A percentile compares a stretch with the other conserved stretches of the same genome.
These are phyloP conservation scores for Mycena floridula DNA, from an alignment of 768 basidiomycete genomes.

Conservation along the genomic window DNA sequence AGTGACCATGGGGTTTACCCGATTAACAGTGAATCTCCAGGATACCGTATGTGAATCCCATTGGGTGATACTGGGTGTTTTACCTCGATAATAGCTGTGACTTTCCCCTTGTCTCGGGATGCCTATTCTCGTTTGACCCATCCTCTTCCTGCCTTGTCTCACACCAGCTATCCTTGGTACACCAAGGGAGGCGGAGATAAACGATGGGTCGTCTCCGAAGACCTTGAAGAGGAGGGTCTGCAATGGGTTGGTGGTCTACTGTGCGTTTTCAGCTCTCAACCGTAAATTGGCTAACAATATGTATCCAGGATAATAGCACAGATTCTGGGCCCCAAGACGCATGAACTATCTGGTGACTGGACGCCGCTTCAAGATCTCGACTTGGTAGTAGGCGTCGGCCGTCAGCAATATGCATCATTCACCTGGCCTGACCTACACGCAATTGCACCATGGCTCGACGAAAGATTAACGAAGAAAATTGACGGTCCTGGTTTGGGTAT, in stretches of 20 bases:
- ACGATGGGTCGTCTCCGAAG: slow-evolving; percentile 50
- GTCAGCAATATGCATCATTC: slow-evolving; percentile 64
- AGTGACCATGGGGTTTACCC: slow-evolving; percentile 43
- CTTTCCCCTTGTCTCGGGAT: slow-evolving; percentile 5
- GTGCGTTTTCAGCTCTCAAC: slow-evolving; percentile 28
- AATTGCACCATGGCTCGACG: slow-evolving; percentile 78
- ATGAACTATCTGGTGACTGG: slow-evolving; percentile 26
- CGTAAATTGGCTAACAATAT: background rate
- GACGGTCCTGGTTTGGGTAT: slow-evolving; percentile 70
- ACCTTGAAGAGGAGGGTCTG: slow-evolving; percentile 50
- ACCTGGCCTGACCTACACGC: slow-evolving; percentile 62
- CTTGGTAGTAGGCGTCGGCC: slow-evolving; percentile 38
- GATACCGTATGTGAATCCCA: slow-evolving; percentile 18
- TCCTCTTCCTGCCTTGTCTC: slow-evolving; percentile 50
- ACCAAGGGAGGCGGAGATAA: slow-evolving; percentile 66
- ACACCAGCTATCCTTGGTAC: slow-evolving; percentile 65
- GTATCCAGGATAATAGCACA: slow-evolving; percentile 55
- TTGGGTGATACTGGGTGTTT: background rate
- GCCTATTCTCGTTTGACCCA: slow-evolving; percentile 39
- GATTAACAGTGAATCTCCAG: slow-evolving; percentile 21
- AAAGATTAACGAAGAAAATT: slow-evolving; percentile 55
- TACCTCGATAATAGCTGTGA: background rate
- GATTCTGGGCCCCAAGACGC: slow-evolving; percentile 38
- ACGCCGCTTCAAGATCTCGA: slow-evolving; percentile 40
- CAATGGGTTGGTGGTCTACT: slow-evolving; percentile 73